Conservation (phyloP, 2,329 filamentous ascomycete species). For the Beauveria sp. region DNA sequence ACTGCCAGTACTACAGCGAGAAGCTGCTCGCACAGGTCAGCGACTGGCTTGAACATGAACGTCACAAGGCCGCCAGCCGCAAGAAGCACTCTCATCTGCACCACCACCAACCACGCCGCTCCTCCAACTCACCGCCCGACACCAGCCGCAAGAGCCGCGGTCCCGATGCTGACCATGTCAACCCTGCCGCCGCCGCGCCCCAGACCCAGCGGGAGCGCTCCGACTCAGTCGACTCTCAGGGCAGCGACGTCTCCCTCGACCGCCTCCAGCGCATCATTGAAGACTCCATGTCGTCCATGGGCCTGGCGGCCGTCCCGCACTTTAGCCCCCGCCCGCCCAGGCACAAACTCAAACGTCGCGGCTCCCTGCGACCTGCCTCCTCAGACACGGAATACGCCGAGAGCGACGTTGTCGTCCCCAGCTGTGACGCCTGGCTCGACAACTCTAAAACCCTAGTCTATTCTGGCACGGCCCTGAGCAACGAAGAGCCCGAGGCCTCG, state of each 20-base stretch:
- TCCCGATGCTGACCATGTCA: conserved; percentile 14
- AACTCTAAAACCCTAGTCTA: conserved; percentile 86
- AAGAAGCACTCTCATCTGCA: conserved; percentile 28
- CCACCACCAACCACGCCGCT: conserved; percentile 31
- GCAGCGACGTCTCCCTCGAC: conserved; percentile 65
- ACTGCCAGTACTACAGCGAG: conserved; percentile 37
- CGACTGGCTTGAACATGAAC: conserved; percentile 79
- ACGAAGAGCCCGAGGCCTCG: conserved; percentile 31
- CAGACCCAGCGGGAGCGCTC: conserved; percentile 27
- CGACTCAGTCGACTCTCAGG: conserved; percentile 57
- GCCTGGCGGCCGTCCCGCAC: conserved; percentile 38
- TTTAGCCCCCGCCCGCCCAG: conserved; percentile 36
- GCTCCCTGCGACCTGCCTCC: conserved; percentile 44
- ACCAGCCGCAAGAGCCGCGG: background rate
- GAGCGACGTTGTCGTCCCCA: conserved; percentile 73
- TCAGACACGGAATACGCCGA: conserved; percentile 84
- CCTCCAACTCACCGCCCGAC: conserved; percentile 30
- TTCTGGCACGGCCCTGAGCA: conserved; percentile 38
- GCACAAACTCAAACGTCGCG: conserved; percentile 32
- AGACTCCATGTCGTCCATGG: conserved; percentile 51
- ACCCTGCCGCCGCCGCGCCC: conserved; percentile 8
- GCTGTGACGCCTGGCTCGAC: conserved; percentile 77
- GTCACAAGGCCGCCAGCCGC: conserved; percentile 49
- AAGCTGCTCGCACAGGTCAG: conserved; percentile 65
- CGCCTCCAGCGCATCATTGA: conserved; percentile 74